phyloP scores from a whole-genome alignment of 2,329 filamentous ascomycete species.

The Aphanoascus verrucosus region DNA sequence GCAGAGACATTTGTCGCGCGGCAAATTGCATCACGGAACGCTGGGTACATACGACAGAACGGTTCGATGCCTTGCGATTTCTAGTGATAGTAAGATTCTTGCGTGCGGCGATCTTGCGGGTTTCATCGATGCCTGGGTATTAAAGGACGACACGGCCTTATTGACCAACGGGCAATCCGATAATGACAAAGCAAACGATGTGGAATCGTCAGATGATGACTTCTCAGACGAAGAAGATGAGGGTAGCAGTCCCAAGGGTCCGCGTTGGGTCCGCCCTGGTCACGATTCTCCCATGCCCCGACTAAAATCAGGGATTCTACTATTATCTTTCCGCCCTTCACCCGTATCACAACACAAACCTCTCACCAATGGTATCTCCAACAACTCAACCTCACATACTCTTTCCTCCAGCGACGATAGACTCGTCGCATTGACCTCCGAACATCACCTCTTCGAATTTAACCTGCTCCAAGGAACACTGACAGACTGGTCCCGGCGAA shows the following conservation, averaged over 20 bases:
- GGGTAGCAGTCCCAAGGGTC: slow-evolving; percentile 38
- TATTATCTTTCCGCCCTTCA: slow-evolving; percentile 56
- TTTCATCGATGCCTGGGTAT: slow-evolving; percentile 74
- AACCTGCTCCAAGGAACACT: slow-evolving; percentile 65
- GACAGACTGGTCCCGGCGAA: slow-evolving; percentile 75
- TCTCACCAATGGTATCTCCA: slow-evolving; percentile 36
- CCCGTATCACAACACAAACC: slow-evolving; percentile 19
- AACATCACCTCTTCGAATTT: slow-evolving; percentile 64
- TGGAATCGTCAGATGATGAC: slow-evolving; percentile 31
- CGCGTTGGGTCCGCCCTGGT: slow-evolving; percentile 67
- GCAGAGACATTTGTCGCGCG: slow-evolving; percentile 24
- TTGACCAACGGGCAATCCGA: slow-evolving; percentile 26
- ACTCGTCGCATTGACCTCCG: slow-evolving; percentile 52
- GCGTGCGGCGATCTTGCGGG: slow-evolving; percentile 73
- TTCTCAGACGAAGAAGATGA: slow-evolving; percentile 40
- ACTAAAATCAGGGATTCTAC: slow-evolving; percentile 52
- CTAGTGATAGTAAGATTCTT: slow-evolving; percentile 66
- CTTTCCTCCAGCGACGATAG: slow-evolving; percentile 38
- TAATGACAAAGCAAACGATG: slow-evolving; percentile 11
- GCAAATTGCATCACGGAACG: slow-evolving; percentile 51
- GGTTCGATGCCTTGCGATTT: slow-evolving; percentile 66
- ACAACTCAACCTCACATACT: slow-evolving; percentile 17
- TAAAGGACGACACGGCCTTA: slow-evolving; percentile 48
- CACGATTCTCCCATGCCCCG: slow-evolving; percentile 58
- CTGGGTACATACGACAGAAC: slow-evolving; percentile 66